phyloP scores from a whole-genome alignment of 1,139 yeast genomes.

The Taphrina sp. region DNA sequence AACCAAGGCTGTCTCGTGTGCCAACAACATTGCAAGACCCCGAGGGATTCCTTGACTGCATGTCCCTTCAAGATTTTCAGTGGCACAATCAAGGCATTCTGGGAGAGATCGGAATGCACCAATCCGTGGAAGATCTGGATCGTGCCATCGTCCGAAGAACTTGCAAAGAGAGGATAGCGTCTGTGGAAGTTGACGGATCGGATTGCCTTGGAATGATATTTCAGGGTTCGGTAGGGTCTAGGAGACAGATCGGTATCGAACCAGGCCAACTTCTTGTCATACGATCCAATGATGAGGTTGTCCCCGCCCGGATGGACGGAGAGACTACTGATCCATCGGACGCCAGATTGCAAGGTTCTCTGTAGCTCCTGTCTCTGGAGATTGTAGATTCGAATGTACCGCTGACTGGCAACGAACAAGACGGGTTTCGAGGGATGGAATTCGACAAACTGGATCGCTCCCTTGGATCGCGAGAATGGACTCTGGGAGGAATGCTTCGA shows the following conservation, averaged over 20 bases:
- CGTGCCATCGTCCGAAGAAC: constrained; percentile 94
- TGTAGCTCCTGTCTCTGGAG: constrained; percentile 78
- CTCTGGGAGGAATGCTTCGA: constrained; percentile 96
- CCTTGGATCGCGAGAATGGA: constrained; percentile 90
- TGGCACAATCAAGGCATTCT: constrained; percentile 93
- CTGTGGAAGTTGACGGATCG: constrained; percentile 85
- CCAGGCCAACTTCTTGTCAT: constrained; percentile 94
- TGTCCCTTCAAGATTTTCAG: constrained; percentile 94
- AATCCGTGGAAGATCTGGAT: constrained; percentile 96
- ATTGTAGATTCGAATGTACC: constrained; percentile 87
- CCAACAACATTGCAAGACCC: constrained; percentile 90
- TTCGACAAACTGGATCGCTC: constrained; percentile 91
- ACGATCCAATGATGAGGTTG: constrained; percentile 85
- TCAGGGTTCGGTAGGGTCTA: constrained; percentile 90
- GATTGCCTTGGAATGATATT: constrained; percentile 94
- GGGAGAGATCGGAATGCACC: constrained; percentile 92
- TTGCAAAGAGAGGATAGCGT: constrained; percentile 82
- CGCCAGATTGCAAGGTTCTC: constrained; percentile 89
- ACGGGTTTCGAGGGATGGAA: constrained; percentile 97
- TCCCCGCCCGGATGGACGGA: constrained; percentile 94
- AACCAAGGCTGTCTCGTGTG: constrained; percentile 99
- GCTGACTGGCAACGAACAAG: constrained; percentile 87
- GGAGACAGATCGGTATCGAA: constrained; percentile 87
- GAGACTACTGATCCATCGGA: constrained; percentile 86
- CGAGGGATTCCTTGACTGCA: constrained; percentile 71